A percentile compares a stretch with the other conserved stretches of the same genome.
These are phyloP conservation scores for Lophium mytilinum DNA, from an alignment of 495 filamentous ascomycete genomes.

Conservation along the genomic window DNA sequence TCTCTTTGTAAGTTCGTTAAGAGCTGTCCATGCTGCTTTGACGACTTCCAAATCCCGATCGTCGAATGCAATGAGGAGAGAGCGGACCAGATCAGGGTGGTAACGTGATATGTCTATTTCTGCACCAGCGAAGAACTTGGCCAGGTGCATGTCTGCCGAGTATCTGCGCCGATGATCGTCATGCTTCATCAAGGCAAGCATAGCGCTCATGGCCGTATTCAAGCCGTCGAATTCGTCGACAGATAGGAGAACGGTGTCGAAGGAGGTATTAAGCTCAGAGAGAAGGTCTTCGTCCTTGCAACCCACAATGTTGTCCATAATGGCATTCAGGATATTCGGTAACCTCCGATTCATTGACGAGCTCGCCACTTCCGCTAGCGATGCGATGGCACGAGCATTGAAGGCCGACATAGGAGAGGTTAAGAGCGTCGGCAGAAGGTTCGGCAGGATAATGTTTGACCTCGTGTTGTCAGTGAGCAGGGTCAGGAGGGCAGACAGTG, in stretches of 20 bases:
- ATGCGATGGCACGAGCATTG: constrained; percentile 89
- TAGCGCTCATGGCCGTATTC: constrained; percentile 87
- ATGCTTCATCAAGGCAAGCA: constrained; percentile 79
- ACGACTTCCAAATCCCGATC: constrained; percentile 78
- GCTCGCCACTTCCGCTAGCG: constrained; percentile 81
- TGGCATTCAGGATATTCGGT: constrained; percentile 77
- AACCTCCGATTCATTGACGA: constrained; percentile 81
- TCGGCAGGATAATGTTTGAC: constrained; percentile 92
- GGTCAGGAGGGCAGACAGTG: constrained; percentile 82
- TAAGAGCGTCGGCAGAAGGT: constrained; percentile 87
- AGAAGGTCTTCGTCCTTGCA: constrained; percentile 69
- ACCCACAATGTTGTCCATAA: constrained; percentile 84
- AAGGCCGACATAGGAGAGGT: constrained; percentile 85
- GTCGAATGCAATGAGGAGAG: constrained; percentile 83
- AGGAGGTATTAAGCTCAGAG: constrained; percentile 64
- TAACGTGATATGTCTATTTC: constrained; percentile 88
- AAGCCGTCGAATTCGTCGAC: constrained; percentile 95
- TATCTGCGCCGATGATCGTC: constrained; percentile 81
- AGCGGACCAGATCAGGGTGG: constrained; percentile 85
- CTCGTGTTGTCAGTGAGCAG: constrained; percentile 87
- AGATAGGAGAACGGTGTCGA: constrained; percentile 81
- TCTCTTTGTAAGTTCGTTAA: constrained; percentile 77
- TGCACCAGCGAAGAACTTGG: constrained; percentile 76
- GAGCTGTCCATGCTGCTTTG: constrained; percentile 84
- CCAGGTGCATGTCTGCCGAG: constrained; percentile 68